Evolutionary conservation across 2,329 filamentous ascomycete genomes (phyloP), one percentile per base, ranked within the genome.

Genomic region (Alternaria metachromatica): DNA sequence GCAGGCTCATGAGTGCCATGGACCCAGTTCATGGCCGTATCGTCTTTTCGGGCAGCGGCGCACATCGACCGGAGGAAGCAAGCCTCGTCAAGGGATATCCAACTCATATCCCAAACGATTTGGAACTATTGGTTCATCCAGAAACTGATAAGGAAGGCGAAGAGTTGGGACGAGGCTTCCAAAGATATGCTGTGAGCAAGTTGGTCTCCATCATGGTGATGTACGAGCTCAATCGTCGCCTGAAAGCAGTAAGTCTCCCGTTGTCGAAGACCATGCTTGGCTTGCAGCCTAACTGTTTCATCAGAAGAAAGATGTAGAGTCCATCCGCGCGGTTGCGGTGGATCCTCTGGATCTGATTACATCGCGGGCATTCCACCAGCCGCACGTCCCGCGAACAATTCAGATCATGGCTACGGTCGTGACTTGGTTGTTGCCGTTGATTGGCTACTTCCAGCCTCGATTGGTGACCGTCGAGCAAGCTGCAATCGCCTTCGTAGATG

Each of bases 121-220:
- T 83, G 3, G 79, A 82, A 5, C 43, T 73, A 3, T 69, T 84
- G 48, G 73, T 80, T 9, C 77, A 80, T 53, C 80, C 81, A 2
- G 26, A 50, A 0, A 58, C 70, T 4, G 79, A 82, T 61, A 61
- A 64, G 2, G 43, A 58, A 3, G 58, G 57, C 0, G 78, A 84
- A 18, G 73, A 78, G 21, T 64, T 77, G 21, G 82, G 80, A 4
- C 71, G 74, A 6, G 83, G 83, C 4, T 84, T 83, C 30, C 77
- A 82, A 57, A 72, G 81, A 57, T 86, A 85, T 66, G 82, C 76
- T 3, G 79, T 78, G 23, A 79, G 81, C 1, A 85, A 84, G 66
- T 66, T 82, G 13, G 82, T 78, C 4, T 71, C 80, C 12, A 69
- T 82, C 5, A 82, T 80, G 70, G 80, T 80, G 65, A 80, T 77